Conservation (phyloP, 179 eudicot genomes). For the Patellifolia procumbens region DNA sequence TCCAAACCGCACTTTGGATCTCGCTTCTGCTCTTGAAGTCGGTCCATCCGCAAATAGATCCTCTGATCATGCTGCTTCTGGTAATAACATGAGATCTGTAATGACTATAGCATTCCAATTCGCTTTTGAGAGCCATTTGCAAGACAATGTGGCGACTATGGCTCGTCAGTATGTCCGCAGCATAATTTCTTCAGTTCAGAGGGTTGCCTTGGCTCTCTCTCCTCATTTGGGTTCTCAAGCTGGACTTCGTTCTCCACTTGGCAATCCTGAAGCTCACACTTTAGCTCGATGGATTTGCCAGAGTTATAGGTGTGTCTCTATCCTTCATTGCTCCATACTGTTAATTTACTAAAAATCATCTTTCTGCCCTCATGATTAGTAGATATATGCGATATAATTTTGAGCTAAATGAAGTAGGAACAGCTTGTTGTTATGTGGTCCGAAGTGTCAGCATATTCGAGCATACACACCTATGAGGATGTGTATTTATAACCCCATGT, state of each 20-base stretch:
- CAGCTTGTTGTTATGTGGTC: background rate
- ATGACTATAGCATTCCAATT: constrained; percentile 92
- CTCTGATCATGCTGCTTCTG: constrained; percentile 36
- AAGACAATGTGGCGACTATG: constrained; percentile 80
- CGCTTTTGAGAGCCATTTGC: constrained; percentile 89
- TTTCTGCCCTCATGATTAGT: background rate
- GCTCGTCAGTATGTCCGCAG: constrained; percentile 87
- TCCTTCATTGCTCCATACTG: background rate
- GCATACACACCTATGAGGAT: background rate
- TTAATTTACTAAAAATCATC: background rate
- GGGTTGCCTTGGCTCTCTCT: constrained; percentile 86
- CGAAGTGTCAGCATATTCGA: background rate
- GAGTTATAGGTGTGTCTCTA: constrained; percentile 55
- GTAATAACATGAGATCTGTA: constrained; percentile 63
- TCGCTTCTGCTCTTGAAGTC: constrained; percentile 89
- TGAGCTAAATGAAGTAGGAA: background rate
- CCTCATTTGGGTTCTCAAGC: constrained; percentile 56
- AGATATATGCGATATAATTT: background rate
- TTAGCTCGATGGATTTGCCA: constrained; percentile 80
- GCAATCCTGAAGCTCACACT: constrained; percentile 81
- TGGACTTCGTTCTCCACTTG: constrained; percentile 57
- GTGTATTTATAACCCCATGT: background rate
- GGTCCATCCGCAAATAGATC: constrained; percentile 62
- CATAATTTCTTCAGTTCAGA: constrained; percentile 81
- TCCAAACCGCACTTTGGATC: constrained; percentile 88